Conservation (phyloP, 768 basidiomycete species). For the Pholiota conissans region DNA sequence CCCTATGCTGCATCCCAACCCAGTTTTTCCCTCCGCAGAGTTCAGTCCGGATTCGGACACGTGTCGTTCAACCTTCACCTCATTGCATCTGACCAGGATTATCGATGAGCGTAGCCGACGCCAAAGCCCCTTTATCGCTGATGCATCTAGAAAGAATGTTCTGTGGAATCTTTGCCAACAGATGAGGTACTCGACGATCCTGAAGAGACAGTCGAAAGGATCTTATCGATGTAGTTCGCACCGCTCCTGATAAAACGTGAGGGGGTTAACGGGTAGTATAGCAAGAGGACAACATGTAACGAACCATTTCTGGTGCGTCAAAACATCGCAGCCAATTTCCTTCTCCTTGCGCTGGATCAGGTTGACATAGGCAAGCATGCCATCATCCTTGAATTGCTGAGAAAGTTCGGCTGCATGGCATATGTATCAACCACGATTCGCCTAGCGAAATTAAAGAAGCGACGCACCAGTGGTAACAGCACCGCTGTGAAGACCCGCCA, state of each 20-base stretch:
- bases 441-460: too few species aligned
- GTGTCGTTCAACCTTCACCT: not conserved
- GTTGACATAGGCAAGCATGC: constrained; percentile 92
- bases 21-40: not conserved
- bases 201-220: constrained; percentile 79
- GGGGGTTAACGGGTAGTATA: not conserved
- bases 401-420: constrained; percentile 68
- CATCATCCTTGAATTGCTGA: constrained; percentile 76
- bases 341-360: constrained; percentile 87
- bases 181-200: constrained; percentile 88
- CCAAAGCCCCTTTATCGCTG: not conserved
- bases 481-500: constrained; percentile 87
- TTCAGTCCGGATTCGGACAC: not conserved
- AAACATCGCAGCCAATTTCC: constrained; percentile 84
- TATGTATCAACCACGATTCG: not conserved
- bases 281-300: constrained; percentile 12
- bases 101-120: constrained; percentile 9
- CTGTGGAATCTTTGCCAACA: constrained; percentile 85
- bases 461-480: constrained; percentile 71
- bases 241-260: constrained; percentile 62
- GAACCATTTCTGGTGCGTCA: constrained; percentile 94
- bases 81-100: not conserved
- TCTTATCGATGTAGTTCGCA: constrained; percentile 87
- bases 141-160: constrained; percentile 66
- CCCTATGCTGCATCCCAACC: not conserved